These are phyloP conservation scores for Botrytis galanthina DNA, from an alignment of 2,329 filamentous ascomycete species.

Conservation along the genomic window DNA sequence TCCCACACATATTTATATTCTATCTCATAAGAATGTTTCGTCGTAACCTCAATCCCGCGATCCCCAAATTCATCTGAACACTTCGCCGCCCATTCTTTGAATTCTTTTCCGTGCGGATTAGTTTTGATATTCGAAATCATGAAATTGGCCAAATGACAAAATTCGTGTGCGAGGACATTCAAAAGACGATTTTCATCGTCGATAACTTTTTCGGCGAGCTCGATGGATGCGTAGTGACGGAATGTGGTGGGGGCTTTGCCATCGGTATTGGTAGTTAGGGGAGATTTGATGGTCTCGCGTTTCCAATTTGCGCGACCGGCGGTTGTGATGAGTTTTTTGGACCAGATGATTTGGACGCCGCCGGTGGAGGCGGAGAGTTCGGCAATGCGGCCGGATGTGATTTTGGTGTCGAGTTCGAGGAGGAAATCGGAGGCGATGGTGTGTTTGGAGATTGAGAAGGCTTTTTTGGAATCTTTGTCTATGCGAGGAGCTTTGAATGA, in stretches of 20 bases:
- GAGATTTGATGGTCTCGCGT: slow-evolving; percentile 51
- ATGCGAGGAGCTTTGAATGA: slow-evolving; percentile 40
- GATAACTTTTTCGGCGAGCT: slow-evolving; percentile 86
- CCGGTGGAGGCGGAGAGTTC: slow-evolving; percentile 61
- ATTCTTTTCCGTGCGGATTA: slow-evolving; percentile 79
- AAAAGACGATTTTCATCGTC: slow-evolving; percentile 72
- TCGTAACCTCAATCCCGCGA: slow-evolving; percentile 74
- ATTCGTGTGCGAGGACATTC: slow-evolving; percentile 94
- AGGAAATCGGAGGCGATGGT: slow-evolving; percentile 64
- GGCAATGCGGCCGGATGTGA: slow-evolving; percentile 60
- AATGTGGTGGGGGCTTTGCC: slow-evolving; percentile 32
- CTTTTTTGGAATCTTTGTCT: slow-evolving; percentile 50
- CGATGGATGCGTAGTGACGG: slow-evolving; percentile 71
- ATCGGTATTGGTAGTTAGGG: slow-evolving; percentile 23
- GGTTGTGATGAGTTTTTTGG: slow-evolving; percentile 74
- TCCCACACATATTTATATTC: slow-evolving; percentile 90
- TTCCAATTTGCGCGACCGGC: slow-evolving; percentile 75
- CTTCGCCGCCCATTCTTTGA: slow-evolving; percentile 70
- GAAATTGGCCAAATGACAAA: slow-evolving; percentile 90
- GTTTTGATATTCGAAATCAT: slow-evolving; percentile 75
- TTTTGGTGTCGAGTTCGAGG: slow-evolving; percentile 61
- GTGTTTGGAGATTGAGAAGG: slow-evolving; percentile 62
- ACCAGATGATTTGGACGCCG: slow-evolving; percentile 71
- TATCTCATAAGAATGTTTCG: slow-evolving; percentile 85
- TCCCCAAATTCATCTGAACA: slow-evolving; percentile 56